Evolutionary conservation across 179 eudicot genomes (phyloP).

Genomic region (Corrigiola litoralis): DNA sequence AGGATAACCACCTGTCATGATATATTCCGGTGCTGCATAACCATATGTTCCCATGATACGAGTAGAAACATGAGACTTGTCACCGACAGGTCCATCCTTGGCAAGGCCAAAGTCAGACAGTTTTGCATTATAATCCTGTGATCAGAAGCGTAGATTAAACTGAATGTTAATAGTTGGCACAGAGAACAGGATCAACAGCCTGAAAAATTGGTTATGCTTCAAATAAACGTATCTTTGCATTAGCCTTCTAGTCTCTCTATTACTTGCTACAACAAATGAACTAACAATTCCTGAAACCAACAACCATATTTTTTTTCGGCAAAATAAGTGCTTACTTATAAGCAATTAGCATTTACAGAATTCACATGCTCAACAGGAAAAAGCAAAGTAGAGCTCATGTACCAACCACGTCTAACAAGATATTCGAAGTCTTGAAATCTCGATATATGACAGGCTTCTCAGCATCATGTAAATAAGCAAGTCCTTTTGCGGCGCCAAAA

Average conservation of each 20-base stretch:
- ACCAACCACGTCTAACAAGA: conserved; percentile 36
- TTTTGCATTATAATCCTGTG: conserved; percentile 86
- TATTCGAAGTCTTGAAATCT: conserved; percentile 38
- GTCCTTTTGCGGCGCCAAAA: conserved; percentile 83
- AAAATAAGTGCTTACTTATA: too few relatives aligned
- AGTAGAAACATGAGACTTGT: conserved; percentile 87
- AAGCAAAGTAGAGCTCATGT: background rate
- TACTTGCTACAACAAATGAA: too few relatives aligned
- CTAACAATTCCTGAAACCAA: too few relatives aligned
- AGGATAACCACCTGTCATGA: conserved; percentile 73
- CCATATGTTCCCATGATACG: conserved; percentile 97
- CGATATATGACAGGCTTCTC: conserved; percentile 41
- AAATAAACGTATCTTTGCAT: too few relatives aligned
- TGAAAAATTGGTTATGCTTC: too few relatives aligned
- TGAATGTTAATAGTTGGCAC: too few relatives aligned
- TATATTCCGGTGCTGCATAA: conserved; percentile 91
- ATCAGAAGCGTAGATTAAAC: background rate
- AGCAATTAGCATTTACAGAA: too few relatives aligned
- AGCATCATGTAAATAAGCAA: conserved; percentile 46
- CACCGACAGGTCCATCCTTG: conserved; percentile 93
- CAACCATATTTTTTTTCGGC: too few relatives aligned
- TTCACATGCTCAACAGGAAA: too few relatives aligned
- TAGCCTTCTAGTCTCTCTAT: too few relatives aligned
- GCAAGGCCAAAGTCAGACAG: conserved; percentile 91
- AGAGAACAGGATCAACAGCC: too few relatives aligned